phyloP scores from a whole-genome alignment of 106 monocot genomes.

The Dactylorhiza incarnata region DNA sequence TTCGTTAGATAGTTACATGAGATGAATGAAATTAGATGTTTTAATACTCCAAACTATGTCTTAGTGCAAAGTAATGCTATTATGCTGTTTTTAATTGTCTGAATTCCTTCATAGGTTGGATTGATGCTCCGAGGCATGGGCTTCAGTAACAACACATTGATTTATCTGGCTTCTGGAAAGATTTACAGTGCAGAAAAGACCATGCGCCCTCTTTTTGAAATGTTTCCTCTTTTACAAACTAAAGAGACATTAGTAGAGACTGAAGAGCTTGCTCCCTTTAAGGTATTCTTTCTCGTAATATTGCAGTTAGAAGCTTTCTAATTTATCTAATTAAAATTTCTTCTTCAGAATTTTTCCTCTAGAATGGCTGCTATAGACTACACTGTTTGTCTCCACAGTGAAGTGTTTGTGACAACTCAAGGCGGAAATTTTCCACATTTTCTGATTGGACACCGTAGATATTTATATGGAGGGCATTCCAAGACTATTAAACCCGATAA shows the following conservation, averaged over 20 bases:
- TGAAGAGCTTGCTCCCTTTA: slow-evolving; percentile 89
- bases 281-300: slow-evolving; percentile 34
- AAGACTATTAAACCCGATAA: slow-evolving; percentile 99
- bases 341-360: slow-evolving; percentile 79
- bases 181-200: slow-evolving; percentile 85
- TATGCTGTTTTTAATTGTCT: not conserved
- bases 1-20: not conserved
- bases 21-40: not conserved
- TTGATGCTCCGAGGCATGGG: slow-evolving; percentile 99
- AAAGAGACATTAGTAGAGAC: slow-evolving; percentile 77
- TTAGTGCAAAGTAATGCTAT: not conserved
- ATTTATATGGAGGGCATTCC: slow-evolving; percentile 81
- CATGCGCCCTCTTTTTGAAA: slow-evolving; percentile 92
- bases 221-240: slow-evolving; percentile 97
- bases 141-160: slow-evolving; percentile 80
- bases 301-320: too few species aligned
- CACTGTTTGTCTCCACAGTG: slow-evolving; percentile 89
- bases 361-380: slow-evolving; percentile 98
- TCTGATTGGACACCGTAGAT: slow-evolving; percentile 89
- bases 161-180: slow-evolving; percentile 95
- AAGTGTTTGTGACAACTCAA: slow-evolving; percentile 98
- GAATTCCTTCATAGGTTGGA: slow-evolving; percentile 55
- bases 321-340: slow-evolving; percentile 1
- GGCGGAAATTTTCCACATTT: slow-evolving; percentile 98
- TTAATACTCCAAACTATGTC: not conserved